A percentile compares a stretch with the other conserved stretches of the same genome.
Conservation (phyloP, 176 grass and related monocot species). For the Avena atlantica region DNA sequence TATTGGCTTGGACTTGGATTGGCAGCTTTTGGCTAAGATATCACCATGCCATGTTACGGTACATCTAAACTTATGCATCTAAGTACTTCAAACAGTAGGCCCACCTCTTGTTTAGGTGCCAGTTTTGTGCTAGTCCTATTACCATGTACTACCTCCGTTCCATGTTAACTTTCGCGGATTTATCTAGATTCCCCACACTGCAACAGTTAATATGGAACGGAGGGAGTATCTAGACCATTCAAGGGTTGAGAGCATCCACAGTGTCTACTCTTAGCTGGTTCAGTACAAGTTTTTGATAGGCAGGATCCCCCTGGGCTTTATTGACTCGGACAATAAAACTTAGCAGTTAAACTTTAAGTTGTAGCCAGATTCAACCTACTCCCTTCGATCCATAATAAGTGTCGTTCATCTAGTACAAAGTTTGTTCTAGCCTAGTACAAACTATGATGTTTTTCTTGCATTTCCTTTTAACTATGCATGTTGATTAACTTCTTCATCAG, state of each 20-base stretch:
- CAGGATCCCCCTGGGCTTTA: background rate
- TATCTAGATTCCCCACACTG: too few species aligned
- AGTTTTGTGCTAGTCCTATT: constrained; percentile 16
- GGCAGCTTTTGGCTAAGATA: constrained; percentile 87
- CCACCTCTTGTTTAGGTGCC: background rate
- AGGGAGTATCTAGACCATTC: background rate
- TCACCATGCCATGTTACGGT: constrained; percentile 96
- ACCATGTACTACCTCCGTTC: background rate
- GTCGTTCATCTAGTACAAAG: too few species aligned
- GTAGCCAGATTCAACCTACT: constrained; percentile 7
- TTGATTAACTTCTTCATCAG: too few species aligned
- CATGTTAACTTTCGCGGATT: too few species aligned
- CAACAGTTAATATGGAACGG: too few species aligned
- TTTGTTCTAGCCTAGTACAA: too few species aligned
- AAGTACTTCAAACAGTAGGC: background rate
- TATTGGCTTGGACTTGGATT: constrained; percentile 77
- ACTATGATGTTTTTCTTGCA: too few species aligned
- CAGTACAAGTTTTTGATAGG: constrained; percentile 10
- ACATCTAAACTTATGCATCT: constrained; percentile 44
- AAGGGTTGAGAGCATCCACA: background rate
- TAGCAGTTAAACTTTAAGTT: background rate
- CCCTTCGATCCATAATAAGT: too few species aligned
- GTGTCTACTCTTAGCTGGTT: background rate
- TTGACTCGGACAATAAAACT: background rate
- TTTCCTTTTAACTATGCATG: too few species aligned